phyloP scores from a whole-genome alignment of 164 flowering plant species.

The Litsea cubeba region DNA sequence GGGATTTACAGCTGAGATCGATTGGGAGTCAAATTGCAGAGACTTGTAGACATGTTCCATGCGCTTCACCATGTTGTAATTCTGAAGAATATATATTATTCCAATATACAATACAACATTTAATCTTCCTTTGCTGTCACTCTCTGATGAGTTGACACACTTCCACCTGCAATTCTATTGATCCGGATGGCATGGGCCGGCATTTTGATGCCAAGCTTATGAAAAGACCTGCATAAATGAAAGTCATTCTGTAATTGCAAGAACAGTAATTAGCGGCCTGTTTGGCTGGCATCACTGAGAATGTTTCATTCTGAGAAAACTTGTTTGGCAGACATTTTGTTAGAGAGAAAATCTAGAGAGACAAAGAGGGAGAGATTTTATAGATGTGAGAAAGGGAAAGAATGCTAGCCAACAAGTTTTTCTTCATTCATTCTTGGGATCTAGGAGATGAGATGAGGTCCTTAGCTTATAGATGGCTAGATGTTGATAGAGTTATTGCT shows the following conservation, averaged over 20 bases:
- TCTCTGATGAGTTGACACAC: not conserved
- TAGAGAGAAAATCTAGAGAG: too few species aligned
- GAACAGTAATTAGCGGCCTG: not conserved
- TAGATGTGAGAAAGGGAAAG: too few species aligned
- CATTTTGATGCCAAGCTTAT: slow-evolving; percentile 24
- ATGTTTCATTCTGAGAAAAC: not conserved
- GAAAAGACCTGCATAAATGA: slow-evolving; percentile 17
- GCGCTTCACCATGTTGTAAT: slow-evolving; percentile 32
- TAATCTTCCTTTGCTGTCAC: slow-evolving; percentile 3
- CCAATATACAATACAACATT: slow-evolving; percentile 34
- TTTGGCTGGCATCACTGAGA: not conserved
- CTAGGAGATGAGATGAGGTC: too few species aligned
- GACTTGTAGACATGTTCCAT: slow-evolving; percentile 42
- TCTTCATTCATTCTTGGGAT: too few species aligned
- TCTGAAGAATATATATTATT: slow-evolving; percentile 41
- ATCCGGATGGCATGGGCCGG: slow-evolving; percentile 28
- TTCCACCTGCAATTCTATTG: slow-evolving; percentile 6
- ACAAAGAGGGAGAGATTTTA: too few species aligned
- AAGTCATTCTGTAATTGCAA: not conserved
- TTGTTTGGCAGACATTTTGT: not conserved
- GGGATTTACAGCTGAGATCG: slow-evolving; percentile 41
- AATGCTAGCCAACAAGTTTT: not conserved
- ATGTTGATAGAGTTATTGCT: too few species aligned
- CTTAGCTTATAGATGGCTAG: too few species aligned
- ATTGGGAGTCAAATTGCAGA: slow-evolving; percentile 25